Percentiles rank a stretch among this genome's conserved stretches.
Evolutionary conservation across 768 basidiomycete species (phyloP).

Genomic region (Baorangia bicolor): DNA sequence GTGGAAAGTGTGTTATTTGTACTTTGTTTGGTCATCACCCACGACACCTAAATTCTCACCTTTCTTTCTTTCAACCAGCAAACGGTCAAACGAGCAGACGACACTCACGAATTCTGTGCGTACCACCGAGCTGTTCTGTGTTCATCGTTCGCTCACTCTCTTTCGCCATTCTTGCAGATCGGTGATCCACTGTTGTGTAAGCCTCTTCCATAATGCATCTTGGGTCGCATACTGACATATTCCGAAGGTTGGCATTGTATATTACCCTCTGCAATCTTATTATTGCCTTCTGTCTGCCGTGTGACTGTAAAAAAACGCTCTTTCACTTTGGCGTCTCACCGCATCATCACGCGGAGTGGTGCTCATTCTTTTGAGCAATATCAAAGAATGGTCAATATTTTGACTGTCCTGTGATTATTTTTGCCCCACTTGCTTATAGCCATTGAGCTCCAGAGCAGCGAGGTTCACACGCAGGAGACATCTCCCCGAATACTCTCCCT

Average conservation of each 20-base stretch:
- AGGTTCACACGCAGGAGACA: constrained; percentile 58
- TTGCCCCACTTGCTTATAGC: constrained; percentile 39
- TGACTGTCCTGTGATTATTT: constrained; percentile 37
- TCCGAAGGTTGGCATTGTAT: constrained; percentile 33
- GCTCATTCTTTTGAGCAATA: constrained; percentile 89
- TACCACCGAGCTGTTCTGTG: constrained; percentile 23
- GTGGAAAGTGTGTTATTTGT: constrained; percentile 90
- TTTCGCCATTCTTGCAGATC: constrained; percentile 33
- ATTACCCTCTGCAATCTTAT: constrained; percentile 35
- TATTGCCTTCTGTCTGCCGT: constrained; percentile 7
- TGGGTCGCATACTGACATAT: constrained; percentile 13
- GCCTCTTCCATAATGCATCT: constrained; percentile 34
- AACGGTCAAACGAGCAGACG: constrained; percentile 94
- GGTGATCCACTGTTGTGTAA: constrained; percentile 36
- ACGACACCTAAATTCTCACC: constrained; percentile 33
- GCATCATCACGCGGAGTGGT: constrained; percentile 57
- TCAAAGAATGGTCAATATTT: constrained; percentile 29
- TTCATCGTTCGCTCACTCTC: constrained; percentile 5
- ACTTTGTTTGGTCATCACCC: constrained; percentile 39
- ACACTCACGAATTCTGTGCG: constrained; percentile 95
- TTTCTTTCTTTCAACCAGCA: constrained; percentile 57
- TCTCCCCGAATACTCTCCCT: not conserved
- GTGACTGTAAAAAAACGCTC: constrained; percentile 42
- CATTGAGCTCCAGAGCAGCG: constrained; percentile 32
- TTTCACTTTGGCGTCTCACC: constrained; percentile 86